These are phyloP conservation scores for Cicer bijugum DNA, from an alignment of 306 rosid genomes.

Conservation along the genomic window DNA sequence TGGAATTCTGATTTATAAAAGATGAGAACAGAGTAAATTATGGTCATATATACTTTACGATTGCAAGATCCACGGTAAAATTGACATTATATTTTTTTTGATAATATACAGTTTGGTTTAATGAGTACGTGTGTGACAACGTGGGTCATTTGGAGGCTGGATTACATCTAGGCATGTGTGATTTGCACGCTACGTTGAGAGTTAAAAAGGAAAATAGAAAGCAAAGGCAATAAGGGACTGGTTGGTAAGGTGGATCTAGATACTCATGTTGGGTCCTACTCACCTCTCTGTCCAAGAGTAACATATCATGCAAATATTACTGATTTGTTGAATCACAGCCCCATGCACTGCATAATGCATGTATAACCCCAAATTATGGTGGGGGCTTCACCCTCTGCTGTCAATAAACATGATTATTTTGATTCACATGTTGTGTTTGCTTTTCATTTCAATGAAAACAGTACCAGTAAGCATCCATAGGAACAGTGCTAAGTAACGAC, in stretches of 20 bases:
- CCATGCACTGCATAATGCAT: constrained; percentile 10
- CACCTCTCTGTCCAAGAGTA: not conserved
- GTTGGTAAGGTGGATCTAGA: constrained; percentile 47
- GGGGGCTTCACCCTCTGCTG: constrained; percentile 43
- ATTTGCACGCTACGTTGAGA: constrained; percentile 58
- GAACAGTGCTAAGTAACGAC: constrained; percentile 15
- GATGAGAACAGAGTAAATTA: too few relatives aligned
- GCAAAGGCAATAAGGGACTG: constrained; percentile 9
- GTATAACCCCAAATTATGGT: constrained; percentile 24
- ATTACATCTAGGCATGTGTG: constrained; percentile 45
- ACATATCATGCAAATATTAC: not conserved
- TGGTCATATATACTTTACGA: not conserved
- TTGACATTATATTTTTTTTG: not conserved
- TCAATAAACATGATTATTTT: constrained; percentile 53
- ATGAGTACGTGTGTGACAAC: not conserved
- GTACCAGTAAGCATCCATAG: constrained; percentile 22
- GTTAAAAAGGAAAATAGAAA: constrained; percentile 11
- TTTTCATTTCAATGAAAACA: constrained; percentile 40
- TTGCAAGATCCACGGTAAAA: not conserved
- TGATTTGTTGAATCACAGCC: not conserved
- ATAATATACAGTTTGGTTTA: not conserved
- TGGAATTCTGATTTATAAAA: not conserved
- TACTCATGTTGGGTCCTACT: constrained; percentile 29
- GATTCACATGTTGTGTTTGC: constrained; percentile 47
- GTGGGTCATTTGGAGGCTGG: constrained; percentile 32